A percentile compares a stretch with the other conserved stretches of the same genome.
Conservation (phyloP, 306 rosid species). For the Trifolium repens region DNA sequence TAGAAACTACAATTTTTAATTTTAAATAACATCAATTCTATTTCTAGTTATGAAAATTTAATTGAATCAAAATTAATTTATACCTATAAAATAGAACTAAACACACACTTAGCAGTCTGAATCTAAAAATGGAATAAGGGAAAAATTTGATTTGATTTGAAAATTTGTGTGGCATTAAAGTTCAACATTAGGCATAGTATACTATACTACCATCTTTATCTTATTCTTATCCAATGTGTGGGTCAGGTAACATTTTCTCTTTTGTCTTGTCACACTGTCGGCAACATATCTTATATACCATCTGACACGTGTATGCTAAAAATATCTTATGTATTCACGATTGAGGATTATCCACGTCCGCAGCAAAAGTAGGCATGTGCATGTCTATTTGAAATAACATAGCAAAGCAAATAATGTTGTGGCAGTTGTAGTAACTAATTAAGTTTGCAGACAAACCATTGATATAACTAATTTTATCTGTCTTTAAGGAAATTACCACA, state of each 20-base stretch:
- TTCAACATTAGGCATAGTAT: not conserved
- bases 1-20: too few species aligned
- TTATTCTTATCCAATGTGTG: not conserved
- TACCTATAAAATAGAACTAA: too few species aligned
- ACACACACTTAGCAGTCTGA: not conserved
- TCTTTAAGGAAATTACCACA: too few species aligned
- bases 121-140: not conserved
- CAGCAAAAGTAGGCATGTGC: not conserved
- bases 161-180: not conserved
- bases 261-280: slow-evolving; percentile 1
- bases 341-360: not conserved
- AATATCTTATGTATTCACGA: not conserved
- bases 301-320: not conserved
- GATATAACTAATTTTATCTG: too few species aligned
- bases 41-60: too few species aligned
- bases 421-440: too few species aligned
- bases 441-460: too few species aligned
- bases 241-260: not conserved
- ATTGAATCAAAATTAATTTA: too few species aligned
- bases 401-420: too few species aligned
- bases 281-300: not conserved
- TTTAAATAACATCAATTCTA: too few species aligned
- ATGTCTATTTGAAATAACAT: too few species aligned
- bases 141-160: not conserved
- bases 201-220: not conserved